phyloP scores from a whole-genome alignment of 2,329 filamentous ascomycete genomes.

The Dactylonectria macrodidyma region DNA sequence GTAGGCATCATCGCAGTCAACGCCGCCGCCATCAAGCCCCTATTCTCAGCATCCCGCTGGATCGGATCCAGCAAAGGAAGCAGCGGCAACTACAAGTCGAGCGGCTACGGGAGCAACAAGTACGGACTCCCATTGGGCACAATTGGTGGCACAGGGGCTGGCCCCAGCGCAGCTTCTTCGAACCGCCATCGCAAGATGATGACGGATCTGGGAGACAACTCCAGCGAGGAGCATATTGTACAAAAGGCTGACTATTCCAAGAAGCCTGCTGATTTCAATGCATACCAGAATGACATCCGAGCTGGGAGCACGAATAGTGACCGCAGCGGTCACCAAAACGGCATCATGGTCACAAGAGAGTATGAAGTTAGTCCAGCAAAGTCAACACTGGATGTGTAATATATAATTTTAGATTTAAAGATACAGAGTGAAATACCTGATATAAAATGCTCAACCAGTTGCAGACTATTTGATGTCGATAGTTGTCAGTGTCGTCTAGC shows the following conservation, averaged over 20 bases:
- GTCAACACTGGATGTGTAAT: slow-evolving; percentile 44
- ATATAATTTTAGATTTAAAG: neutral
- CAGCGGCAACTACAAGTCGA: slow-evolving; percentile 45
- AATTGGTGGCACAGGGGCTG: slow-evolving; percentile 43
- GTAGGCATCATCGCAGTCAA: slow-evolving; percentile 61
- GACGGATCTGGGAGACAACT: slow-evolving; percentile 48
- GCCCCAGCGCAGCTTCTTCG: slow-evolving; percentile 18
- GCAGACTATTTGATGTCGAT: neutral
- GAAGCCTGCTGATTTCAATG: slow-evolving; percentile 30
- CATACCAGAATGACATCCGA: slow-evolving; percentile 40
- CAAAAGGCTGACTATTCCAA: slow-evolving; percentile 29
- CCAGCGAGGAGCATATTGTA: slow-evolving; percentile 52
- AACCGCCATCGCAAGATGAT: slow-evolving; percentile 42
- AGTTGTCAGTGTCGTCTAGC: neutral
- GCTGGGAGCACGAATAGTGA: slow-evolving; percentile 43
- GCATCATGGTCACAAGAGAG: slow-evolving; percentile 46
- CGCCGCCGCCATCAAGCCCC: slow-evolving; percentile 57
- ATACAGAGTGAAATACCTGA: neutral
- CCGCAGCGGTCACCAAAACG: slow-evolving; percentile 34
- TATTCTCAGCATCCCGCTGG: slow-evolving; percentile 54
- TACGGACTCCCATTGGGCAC: slow-evolving; percentile 46
- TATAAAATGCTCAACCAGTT: neutral
- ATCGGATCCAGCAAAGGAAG: slow-evolving; percentile 52
- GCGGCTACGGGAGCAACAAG: slow-evolving; percentile 42
- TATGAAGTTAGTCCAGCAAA: slow-evolving; percentile 44